phyloP scores from a whole-genome alignment of 805 yeast species.

The Wickerhamiella azyma region DNA sequence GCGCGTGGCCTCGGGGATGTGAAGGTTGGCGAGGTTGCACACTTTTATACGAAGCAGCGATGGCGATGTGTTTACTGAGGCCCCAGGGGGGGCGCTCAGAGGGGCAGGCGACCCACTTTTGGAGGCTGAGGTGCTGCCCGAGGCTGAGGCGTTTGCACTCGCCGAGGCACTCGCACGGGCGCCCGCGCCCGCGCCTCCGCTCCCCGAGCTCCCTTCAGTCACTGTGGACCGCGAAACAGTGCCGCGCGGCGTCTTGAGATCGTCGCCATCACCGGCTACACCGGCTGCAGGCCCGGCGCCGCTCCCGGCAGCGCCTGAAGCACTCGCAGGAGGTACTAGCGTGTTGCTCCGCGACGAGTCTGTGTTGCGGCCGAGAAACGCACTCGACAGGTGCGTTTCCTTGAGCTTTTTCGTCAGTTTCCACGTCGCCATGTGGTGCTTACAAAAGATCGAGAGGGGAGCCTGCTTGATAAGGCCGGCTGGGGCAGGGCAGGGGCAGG shows the following conservation, averaged over 20 bases:
- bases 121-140: not conserved
- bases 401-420: slow-evolving; percentile 35
- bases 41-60: slow-evolving; percentile 38
- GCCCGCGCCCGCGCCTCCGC: slow-evolving; percentile 7
- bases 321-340: slow-evolving; percentile 2
- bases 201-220: not conserved
- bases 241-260: slow-evolving; percentile 21
- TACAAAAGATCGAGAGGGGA: too few relatives aligned
- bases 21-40: slow-evolving; percentile 26
- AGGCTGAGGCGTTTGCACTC: not conserved
- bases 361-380: slow-evolving; percentile 14
- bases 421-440: slow-evolving; percentile 25
- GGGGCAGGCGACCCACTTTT: not conserved
- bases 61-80: slow-evolving; percentile 11
- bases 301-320: not conserved
- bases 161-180: slow-evolving; percentile 4
- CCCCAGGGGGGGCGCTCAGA: too few relatives aligned
- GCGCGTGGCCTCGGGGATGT: slow-evolving; percentile 36
- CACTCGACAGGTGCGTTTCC: slow-evolving; percentile 27
- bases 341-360: slow-evolving; percentile 7
- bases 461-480: too few relatives aligned
- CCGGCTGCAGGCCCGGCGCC: not conserved
- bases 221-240: slow-evolving; percentile 19
- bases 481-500: too few relatives aligned
- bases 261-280: not conserved